Base-by-base conservation (phyloP, 768 basidiomycete species). In the Suillus variegatus region DNA sequence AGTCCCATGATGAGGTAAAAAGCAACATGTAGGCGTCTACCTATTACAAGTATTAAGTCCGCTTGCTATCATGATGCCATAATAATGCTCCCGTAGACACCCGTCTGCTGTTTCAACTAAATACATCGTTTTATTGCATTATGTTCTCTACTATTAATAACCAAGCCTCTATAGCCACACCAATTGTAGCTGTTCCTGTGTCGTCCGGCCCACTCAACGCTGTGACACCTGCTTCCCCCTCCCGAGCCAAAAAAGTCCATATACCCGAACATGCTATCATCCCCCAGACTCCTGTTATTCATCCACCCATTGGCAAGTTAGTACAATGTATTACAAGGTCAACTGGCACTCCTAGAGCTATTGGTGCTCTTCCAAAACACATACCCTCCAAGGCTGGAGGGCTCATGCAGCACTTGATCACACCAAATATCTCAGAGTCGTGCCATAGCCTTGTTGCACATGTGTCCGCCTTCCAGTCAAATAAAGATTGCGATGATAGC, bases 351-450 rank as follows among this genome's bases (percentile, higher is more conserved):
- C 22, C 49, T 25, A 51, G 49, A 13, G 49, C 49, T 51, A 51
- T 25, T 51, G 49, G 22, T 51, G 49, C 49, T 51, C 49, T 51
- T 51, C 22, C 22, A 25, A 51, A 51, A 46, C 0, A 51, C 13
- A 51, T 51, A 51, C 22, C 49, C 49, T 14, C 22, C 13, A 51
- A 51, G 22, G 49, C 22, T 25, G 22, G 49, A 51, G 49, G 47
- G 49, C 49, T 51, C 49, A 51, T 51, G 49, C 22, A 51, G 25
- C 49, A 51, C 49, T 51, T 51, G 49, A 51, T 14, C 49, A 51
- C 2, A 5, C 13, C 22, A 51, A 51, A 51, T 51, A 51, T 51
- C 22, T 51, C 22, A 51, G 49, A 25, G 49, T 51, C 13, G 0
- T 0, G 10, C 22, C 49, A 25, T 14, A 51, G 49, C 22, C 13